A percentile compares a stretch with the other conserved stretches of the same genome.
Conservation (phyloP, 108 stramenopile genomes). For the Schizochytrium sp. region DNA sequence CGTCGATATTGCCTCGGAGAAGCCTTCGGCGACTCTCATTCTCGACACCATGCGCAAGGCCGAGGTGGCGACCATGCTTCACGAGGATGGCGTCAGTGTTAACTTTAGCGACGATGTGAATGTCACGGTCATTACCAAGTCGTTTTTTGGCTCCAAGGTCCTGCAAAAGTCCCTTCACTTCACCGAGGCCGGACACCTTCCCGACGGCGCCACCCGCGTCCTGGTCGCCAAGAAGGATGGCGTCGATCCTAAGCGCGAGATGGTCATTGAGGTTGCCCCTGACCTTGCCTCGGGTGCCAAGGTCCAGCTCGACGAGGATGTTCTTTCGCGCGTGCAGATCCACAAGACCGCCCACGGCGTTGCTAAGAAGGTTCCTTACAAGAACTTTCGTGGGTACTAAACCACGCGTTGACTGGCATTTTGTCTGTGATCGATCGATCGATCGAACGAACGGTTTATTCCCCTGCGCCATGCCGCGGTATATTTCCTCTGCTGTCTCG, state of each 20-base stretch:
- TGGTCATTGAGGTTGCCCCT: not conserved
- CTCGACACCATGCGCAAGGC: conserved; percentile 11
- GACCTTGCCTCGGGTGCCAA: not conserved
- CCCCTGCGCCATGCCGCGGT: too few relatives aligned
- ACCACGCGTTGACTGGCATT: too few relatives aligned
- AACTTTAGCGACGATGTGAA: not conserved
- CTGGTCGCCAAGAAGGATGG: not conserved
- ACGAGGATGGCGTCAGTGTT: not conserved
- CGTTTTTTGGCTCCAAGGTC: not conserved
- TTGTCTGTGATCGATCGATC: too few relatives aligned
- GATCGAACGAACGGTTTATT: too few relatives aligned
- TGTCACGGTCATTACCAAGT: not conserved
- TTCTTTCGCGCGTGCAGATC: not conserved
- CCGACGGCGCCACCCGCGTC: not conserved
- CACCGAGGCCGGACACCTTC: not conserved
- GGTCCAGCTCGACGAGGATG: conserved; percentile 9
- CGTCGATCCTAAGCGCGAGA: not conserved
- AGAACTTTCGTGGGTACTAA: not conserved
- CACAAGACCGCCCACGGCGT: not conserved
- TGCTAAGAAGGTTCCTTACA: not conserved
- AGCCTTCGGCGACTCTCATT: not conserved
- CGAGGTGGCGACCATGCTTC: not conserved
- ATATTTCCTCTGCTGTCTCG: too few relatives aligned
- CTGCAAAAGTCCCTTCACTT: not conserved
- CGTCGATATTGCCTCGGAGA: not conserved